These are phyloP conservation scores for Cladosporium velox DNA, from an alignment of 2,329 filamentous ascomycete species.

Conservation along the genomic window DNA sequence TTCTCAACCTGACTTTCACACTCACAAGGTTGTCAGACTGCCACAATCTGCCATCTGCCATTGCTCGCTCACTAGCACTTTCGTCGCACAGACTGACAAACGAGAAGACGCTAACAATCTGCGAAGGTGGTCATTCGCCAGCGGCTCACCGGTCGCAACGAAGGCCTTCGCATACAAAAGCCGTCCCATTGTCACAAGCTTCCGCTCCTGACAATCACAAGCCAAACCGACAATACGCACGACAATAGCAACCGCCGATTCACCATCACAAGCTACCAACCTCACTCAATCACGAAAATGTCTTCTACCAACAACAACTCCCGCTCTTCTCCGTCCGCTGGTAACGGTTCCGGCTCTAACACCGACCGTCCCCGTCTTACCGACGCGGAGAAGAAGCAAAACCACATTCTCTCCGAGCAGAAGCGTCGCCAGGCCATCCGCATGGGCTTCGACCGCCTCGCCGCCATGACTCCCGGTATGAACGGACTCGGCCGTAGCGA, in stretches of 20 bases:
- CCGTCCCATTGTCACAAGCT: background rate
- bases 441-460: constrained; percentile 79
- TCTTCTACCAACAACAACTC: constrained; percentile 1
- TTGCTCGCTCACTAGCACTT: background rate
- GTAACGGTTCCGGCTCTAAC: background rate
- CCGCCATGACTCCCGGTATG: constrained; percentile 76
- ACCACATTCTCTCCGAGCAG: constrained; percentile 69
- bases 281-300: constrained; percentile 3
- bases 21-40: background rate
- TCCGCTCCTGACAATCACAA: background rate
- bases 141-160: constrained; percentile 1
- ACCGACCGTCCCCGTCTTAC: constrained; percentile 57
- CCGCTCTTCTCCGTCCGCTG: constrained; percentile 13
- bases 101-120: background rate
- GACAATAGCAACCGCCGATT: constrained; percentile 6
- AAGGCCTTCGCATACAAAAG: background rate
- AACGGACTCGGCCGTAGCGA: constrained; percentile 83
- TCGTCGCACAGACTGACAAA: constrained; percentile 1
- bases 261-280: background rate
- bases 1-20: background rate
- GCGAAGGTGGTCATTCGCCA: constrained; percentile 3
- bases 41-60: background rate
- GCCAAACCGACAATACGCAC: background rate
- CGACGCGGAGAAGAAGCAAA: constrained; percentile 71
- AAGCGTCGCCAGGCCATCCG: constrained; percentile 74